A percentile compares a stretch with the other conserved stretches of the same genome.
Evolutionary conservation across 208 protist genomes (phyloP).

Genomic region (Trypanosoma platydactyli): DNA sequence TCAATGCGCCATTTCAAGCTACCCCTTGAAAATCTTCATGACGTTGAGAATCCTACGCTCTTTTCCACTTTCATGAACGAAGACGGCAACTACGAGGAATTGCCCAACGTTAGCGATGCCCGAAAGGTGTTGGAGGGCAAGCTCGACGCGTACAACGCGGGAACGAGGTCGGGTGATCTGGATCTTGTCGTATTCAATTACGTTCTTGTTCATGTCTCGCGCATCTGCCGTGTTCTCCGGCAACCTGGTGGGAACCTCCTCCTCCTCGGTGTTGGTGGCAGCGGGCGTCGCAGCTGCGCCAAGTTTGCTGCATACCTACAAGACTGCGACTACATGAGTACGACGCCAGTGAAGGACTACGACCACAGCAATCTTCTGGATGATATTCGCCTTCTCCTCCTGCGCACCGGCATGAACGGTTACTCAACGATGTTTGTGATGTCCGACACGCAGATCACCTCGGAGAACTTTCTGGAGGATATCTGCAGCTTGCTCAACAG

Average conservation of each 20-base stretch:
- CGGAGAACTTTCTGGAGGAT: conserved; percentile 96
- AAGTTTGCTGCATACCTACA: conserved; percentile 92
- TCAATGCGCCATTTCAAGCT: conserved; percentile 86
- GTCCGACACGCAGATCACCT: conserved; percentile 95
- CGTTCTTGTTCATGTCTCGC: conserved; percentile 95
- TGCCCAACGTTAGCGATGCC: conserved; percentile 75
- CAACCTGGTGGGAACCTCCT: conserved; percentile 96
- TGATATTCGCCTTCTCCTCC: conserved; percentile 93
- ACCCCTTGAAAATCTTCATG: conserved; percentile 26
- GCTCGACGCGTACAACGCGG: conserved; percentile 89
- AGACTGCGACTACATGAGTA: conserved; percentile 92
- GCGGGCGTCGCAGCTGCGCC: conserved; percentile 94
- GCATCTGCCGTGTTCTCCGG: conserved; percentile 94
- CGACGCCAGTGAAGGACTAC: conserved; percentile 95
- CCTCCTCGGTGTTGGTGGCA: conserved; percentile 96
- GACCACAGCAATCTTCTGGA: conserved; percentile 94
- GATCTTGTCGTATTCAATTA: conserved; percentile 96
- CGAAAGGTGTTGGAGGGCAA: conserved; percentile 81
- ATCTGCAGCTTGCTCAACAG: conserved; percentile 97
- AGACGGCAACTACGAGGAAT: conserved; percentile 86
- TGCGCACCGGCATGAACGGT: conserved; percentile 90
- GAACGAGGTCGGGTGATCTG: conserved; percentile 73
- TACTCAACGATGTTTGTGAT: conserved; percentile 96
- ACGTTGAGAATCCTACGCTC: conserved; percentile 44
- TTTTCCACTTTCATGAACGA: conserved; percentile 88